Conservation (phyloP, 73 alveolate genomes). For the Blepharisma japonicum region DNA sequence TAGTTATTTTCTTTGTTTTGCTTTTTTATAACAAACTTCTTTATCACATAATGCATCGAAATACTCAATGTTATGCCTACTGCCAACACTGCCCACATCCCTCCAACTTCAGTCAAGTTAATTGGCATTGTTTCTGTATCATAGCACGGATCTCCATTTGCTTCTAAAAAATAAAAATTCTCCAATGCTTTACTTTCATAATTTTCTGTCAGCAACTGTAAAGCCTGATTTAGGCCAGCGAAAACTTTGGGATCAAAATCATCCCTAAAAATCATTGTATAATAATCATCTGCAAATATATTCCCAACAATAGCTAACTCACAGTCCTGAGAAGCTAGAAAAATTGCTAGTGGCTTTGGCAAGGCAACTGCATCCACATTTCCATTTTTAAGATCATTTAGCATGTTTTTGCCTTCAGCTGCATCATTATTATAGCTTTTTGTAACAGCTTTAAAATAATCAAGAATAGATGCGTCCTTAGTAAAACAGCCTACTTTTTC, state of each 20-base stretch:
- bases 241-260: not conserved
- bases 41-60: not conserved
- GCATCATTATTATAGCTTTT: not conserved
- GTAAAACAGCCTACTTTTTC: not conserved
- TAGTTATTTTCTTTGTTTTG: not conserved
- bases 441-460: not conserved
- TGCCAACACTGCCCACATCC: slow-evolving; percentile 1
- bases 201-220: not conserved
- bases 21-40: not conserved
- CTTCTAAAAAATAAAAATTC: not conserved
- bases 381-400: not conserved
- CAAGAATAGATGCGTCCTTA: not conserved
- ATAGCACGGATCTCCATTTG: slow-evolving; percentile 5
- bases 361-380: slow-evolving; percentile 2
- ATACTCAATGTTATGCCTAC: not conserved
- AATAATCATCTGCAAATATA: not conserved
- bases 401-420: not conserved
- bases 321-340: not conserved
- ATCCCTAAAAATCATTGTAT: not conserved
- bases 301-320: slow-evolving; percentile 3
- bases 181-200: not conserved
- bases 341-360: slow-evolving; percentile 18
- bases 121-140: not conserved
- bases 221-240: not conserved
- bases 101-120: not conserved